These are phyloP conservation scores for Mortierella sp. DNA, from an alignment of 371 early-diverging fungal genomes.

Conservation along the genomic window DNA sequence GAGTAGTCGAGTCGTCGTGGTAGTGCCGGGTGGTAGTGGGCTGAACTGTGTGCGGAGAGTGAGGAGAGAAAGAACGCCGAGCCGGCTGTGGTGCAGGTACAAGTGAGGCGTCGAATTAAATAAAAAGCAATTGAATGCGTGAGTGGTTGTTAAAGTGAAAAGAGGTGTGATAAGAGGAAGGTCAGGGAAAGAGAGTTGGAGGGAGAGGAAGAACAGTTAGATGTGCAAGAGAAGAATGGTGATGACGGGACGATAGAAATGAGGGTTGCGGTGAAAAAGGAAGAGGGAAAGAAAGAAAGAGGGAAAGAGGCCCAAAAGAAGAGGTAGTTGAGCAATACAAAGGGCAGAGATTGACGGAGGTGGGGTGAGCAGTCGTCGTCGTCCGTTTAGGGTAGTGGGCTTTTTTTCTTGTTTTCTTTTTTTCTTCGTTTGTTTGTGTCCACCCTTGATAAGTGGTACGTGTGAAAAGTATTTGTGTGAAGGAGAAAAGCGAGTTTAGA, in stretches of 20 bases:
- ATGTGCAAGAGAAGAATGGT: background rate
- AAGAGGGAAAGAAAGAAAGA: background rate
- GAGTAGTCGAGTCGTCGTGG: background rate
- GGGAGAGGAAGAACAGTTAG: background rate
- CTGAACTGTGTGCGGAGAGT: too few species aligned
- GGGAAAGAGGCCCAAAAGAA: background rate
- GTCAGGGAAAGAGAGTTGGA: background rate
- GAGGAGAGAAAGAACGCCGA: background rate
- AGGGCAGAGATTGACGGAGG: too few species aligned
- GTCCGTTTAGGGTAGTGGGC: background rate
- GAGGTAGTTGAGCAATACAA: background rate
- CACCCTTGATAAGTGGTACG: too few species aligned
- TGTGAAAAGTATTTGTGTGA: too few species aligned
- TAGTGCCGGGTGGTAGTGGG: background rate
- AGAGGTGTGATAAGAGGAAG: background rate
- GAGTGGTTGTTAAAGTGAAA: background rate
- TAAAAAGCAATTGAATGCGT: background rate
- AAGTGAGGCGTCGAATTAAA: background rate
- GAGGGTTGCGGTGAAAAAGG: background rate
- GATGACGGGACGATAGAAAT: background rate
- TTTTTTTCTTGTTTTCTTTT: background rate
- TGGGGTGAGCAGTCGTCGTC: too few species aligned
- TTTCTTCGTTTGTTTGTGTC: too few species aligned
- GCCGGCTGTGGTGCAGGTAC: background rate
- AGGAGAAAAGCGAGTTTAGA: too few species aligned